Evolutionary conservation across 2,329 filamentous ascomycete genomes (phyloP).

Genomic region (Alternaria atra): DNA sequence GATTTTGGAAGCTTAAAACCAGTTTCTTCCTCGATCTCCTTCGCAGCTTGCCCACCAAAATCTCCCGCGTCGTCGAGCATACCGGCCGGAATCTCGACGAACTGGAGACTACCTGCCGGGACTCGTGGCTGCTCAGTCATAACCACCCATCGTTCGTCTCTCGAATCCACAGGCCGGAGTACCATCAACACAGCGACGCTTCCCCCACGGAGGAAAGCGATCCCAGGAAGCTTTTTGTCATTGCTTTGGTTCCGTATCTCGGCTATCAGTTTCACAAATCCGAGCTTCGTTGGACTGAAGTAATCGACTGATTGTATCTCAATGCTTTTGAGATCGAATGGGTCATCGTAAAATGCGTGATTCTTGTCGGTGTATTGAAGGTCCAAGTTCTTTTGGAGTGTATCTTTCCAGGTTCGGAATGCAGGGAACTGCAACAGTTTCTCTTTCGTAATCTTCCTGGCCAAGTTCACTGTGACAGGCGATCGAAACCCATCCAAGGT

Average conservation of each 20-base stretch:
- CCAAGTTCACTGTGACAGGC: constrained; percentile 52
- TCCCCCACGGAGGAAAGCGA: constrained; percentile 63
- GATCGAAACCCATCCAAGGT: constrained; percentile 46
- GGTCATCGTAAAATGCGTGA: constrained; percentile 58
- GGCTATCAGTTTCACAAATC: constrained; percentile 45
- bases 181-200: constrained; percentile 65
- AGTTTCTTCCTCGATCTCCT: constrained; percentile 63
- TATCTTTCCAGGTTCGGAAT: constrained; percentile 62
- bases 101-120: constrained; percentile 60
- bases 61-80: constrained; percentile 62
- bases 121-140: constrained; percentile 65
- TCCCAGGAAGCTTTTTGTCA: constrained; percentile 55
- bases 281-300: background rate
- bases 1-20: constrained; percentile 58
- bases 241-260: background rate
- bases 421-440: constrained; percentile 60
- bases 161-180: constrained; percentile 53
- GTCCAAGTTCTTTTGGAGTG: constrained; percentile 57
- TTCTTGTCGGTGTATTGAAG: constrained; percentile 50
- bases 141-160: constrained; percentile 60
- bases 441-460: constrained; percentile 53
- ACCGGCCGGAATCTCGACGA: constrained; percentile 64
- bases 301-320: background rate
- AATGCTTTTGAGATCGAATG: background rate
- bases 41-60: background rate